Base-by-base conservation (phyloP, 805 yeast genomes). In the Ogataea naganishii region DNA sequence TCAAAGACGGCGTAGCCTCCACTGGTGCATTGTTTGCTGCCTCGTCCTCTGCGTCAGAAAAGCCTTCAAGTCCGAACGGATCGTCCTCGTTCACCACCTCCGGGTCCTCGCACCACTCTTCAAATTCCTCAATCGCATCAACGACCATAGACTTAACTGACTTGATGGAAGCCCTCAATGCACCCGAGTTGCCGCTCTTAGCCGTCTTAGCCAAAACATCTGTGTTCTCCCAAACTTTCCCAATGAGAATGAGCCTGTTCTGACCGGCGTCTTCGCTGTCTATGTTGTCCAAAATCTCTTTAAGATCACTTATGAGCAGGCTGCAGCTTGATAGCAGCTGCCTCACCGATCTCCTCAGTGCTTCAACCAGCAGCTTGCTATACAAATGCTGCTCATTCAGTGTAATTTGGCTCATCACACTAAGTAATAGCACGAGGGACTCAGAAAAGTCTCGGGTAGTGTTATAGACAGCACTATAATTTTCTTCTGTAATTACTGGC, bases 211-310 rank as follows among this genome's bases (percentile, higher is more conserved):
- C 49, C 7, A 80, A 30, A 0, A 46, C 42, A 33, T 75, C 81
- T 47, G 86, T 78, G 20, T 59, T 50, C n/a, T 72, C 64, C 94
- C 94, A 83, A 4, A 82, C 60, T 45, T 69, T 67, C 11, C 86
- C 92, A 14, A 81, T 70, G 1, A 72, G 60, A 1, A 72, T 53
- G 18, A 82, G 54, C 41, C 88, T 61, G 4, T 56, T 62, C 19
- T 58, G 56, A 4, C 43, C 41, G 10, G 42, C 44, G 3, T 46
- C 42, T 3, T 32, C 36, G 1, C 25, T 34, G 2, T 28, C 32
- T 4, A 31, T 8, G 9, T 14, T 26, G 3, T 40, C 39, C 9
- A 46, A 24, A 4, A 46, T 23, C 4, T 13, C 21, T 5, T 14
- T 23, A 3, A 51, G 27, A 25, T 52, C 56, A 14, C 12, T 12